Evolutionary conservation across 202 grass and related monocot species (phyloP).

Genomic region (Schoenoplectus triqueter): DNA sequence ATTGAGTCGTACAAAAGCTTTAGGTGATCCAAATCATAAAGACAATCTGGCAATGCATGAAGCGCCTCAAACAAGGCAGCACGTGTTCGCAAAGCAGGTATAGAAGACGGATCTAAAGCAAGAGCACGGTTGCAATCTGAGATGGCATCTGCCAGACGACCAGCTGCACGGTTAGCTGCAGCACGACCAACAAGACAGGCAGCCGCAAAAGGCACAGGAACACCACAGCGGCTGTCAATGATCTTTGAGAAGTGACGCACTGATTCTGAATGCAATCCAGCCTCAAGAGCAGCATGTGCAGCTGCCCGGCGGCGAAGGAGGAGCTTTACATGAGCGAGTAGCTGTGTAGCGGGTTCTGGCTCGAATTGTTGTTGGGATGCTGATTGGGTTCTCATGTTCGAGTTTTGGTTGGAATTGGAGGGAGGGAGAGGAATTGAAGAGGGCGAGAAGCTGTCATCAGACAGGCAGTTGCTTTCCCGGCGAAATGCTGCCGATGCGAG

Average conservation of each 20-base stretch:
- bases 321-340: slow-evolving; percentile 86
- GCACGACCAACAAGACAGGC: slow-evolving; percentile 88
- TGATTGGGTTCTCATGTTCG: background rate
- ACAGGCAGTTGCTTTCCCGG: slow-evolving; percentile 79
- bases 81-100: slow-evolving; percentile 83
- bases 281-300: slow-evolving; percentile 83
- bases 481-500: slow-evolving; percentile 87
- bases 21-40: slow-evolving; percentile 89
- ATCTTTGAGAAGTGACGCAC: slow-evolving; percentile 90
- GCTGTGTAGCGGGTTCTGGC: slow-evolving; percentile 67
- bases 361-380: slow-evolving; percentile 47
- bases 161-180: slow-evolving; percentile 58
- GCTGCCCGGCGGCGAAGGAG: slow-evolving; percentile 85
- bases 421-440: slow-evolving; percentile 28
- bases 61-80: slow-evolving; percentile 76
- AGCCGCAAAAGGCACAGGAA: slow-evolving; percentile 71
- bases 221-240: slow-evolving; percentile 70
- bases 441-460: slow-evolving; percentile 86
- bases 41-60: slow-evolving; percentile 64
- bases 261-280: slow-evolving; percentile 68
- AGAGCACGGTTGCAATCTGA: slow-evolving; percentile 90
- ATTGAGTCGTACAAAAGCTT: slow-evolving; percentile 92
- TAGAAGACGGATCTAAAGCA: slow-evolving; percentile 74
- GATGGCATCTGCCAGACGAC: slow-evolving; percentile 69
- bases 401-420: background rate